Conservation (phyloP, 768 basidiomycete genomes). For the Neoboletus magnificus region DNA sequence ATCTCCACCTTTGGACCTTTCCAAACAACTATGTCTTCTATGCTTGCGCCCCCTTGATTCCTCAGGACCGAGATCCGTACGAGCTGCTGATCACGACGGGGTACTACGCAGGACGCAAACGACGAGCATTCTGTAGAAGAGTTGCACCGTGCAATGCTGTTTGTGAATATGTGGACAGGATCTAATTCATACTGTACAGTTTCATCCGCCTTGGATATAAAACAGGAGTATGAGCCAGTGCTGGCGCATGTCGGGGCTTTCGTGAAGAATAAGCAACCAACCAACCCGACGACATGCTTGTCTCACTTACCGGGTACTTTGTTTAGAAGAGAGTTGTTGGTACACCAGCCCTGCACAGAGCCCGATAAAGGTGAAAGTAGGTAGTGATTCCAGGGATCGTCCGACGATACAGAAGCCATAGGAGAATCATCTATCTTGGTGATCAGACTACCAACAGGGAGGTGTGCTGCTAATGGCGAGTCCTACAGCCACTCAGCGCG, state of each 20-base stretch:
- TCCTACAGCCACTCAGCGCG: constrained; percentile 36
- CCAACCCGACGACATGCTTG: not conserved
- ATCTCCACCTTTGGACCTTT: constrained; percentile 66
- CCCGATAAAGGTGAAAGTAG: constrained; percentile 28
- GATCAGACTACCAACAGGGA: constrained; percentile 57
- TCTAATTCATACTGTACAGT: constrained; percentile 50
- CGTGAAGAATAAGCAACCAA: not conserved
- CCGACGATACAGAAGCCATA: constrained; percentile 31
- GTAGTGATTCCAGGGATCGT: constrained; percentile 47
- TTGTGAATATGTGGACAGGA: constrained; percentile 49
- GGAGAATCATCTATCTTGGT: constrained; percentile 61
- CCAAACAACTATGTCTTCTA: constrained; percentile 59
- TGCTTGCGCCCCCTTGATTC: not conserved
- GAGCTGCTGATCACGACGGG: constrained; percentile 47
- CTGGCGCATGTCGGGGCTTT: constrained; percentile 11
- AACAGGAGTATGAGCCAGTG: constrained; percentile 38
- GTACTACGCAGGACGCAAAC: constrained; percentile 50
- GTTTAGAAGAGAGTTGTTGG: constrained; percentile 35
- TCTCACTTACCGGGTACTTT: constrained; percentile 11
- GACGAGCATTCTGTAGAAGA: constrained; percentile 35
- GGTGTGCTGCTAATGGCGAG: constrained; percentile 58
- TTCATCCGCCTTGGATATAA: constrained; percentile 32
- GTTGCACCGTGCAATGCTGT: constrained; percentile 38
- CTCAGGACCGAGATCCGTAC: constrained; percentile 50
- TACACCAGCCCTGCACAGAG: constrained; percentile 59